A percentile compares a stretch with the other conserved stretches of the same genome.
Evolutionary conservation across 192 early-diverging fungal species (phyloP).

Genomic region (Mortierella hygrophila): DNA sequence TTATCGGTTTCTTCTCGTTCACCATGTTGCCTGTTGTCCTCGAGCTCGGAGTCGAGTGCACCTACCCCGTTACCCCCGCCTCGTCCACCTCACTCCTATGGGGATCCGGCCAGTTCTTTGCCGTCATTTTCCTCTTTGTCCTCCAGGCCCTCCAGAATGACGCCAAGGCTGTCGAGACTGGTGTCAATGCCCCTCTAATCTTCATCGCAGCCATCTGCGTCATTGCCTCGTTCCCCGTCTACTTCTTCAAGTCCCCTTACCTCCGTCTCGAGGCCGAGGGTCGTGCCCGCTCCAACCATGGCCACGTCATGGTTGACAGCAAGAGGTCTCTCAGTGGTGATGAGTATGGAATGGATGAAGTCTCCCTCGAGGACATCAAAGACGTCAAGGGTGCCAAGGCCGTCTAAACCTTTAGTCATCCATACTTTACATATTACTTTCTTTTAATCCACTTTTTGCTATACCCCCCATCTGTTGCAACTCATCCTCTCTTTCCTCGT

Average conservation of each 20-base stretch:
- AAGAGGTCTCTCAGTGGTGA: background rate
- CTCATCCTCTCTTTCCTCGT: background rate
- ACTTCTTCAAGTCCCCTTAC: constrained; percentile 48
- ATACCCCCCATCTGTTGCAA: constrained; percentile 2
- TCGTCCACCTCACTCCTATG: constrained; percentile 54
- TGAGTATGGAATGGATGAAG: constrained; percentile 24
- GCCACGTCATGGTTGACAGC: background rate
- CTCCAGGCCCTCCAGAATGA: constrained; percentile 23
- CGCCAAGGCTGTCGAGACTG: constrained; percentile 7
- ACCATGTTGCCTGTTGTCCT: constrained; percentile 46
- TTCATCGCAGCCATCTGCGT: constrained; percentile 47
- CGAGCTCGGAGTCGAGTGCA: constrained; percentile 56
- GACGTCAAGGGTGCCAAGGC: background rate
- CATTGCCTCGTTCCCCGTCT: constrained; percentile 35
- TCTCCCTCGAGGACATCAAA: constrained; percentile 19
- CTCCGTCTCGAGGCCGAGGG: constrained; percentile 48
- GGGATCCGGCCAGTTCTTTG: constrained; percentile 50
- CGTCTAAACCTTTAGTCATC: background rate
- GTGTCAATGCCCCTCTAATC: constrained; percentile 44
- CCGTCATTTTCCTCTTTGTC: constrained; percentile 41
- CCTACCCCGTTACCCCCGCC: constrained; percentile 52
- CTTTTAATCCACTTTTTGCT: background rate
- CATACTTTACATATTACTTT: background rate
- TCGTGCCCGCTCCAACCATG: constrained; percentile 20
- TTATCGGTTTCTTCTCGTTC: constrained; percentile 52